Evolutionary conservation across 1,139 yeast species (phyloP), one percentile per base, ranked within the genome.

Genomic region (Yamadazyma conglobata): DNA sequence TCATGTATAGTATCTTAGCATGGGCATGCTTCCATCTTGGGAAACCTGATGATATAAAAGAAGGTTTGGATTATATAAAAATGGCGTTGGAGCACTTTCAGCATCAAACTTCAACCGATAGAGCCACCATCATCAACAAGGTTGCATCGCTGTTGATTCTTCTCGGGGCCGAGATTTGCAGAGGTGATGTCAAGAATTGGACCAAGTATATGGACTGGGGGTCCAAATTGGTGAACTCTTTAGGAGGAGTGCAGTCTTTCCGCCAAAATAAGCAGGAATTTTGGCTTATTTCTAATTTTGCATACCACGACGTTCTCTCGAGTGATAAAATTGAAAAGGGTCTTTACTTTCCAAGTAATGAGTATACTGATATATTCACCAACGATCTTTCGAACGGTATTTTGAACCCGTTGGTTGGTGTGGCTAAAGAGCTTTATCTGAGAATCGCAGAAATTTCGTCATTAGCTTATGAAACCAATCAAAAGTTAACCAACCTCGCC

Each of bases 261-360:
- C 64, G 67, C 40, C 63, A 62, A 28, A 75, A 74, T 50, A 76
- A 73, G 40, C 77, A 73, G 37, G 76, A 76, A 39, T 77, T 79
- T 39, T 85, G 91, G 84, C 62, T 85, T 33, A 76, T 82, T 15
- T 75, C 87, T n/a, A 83, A 80, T 52, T 85, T 81, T 56, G 87
- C 88, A 1, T 85, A 84, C 49, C 94, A 85, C 52, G 94, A 84
- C 48, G 70, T 85, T 23, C 61, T 82, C 40, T 78, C 91, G 1
- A 70, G 79, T 31, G 73, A 83, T 10, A 65, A 68, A 20, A 61
- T 70, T 30, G 76, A 73, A 33, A 50, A 79, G 28, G 78, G 78
- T 1, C 68, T 81, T 0, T 77, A 75, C 46, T 79, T 79, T 48
- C 68, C 77, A 0, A 57, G 70, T 15, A 59, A 60, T 10, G 77